These are phyloP conservation scores for Rubus idaeus DNA, from an alignment of 306 rosid species.

Conservation along the genomic window DNA sequence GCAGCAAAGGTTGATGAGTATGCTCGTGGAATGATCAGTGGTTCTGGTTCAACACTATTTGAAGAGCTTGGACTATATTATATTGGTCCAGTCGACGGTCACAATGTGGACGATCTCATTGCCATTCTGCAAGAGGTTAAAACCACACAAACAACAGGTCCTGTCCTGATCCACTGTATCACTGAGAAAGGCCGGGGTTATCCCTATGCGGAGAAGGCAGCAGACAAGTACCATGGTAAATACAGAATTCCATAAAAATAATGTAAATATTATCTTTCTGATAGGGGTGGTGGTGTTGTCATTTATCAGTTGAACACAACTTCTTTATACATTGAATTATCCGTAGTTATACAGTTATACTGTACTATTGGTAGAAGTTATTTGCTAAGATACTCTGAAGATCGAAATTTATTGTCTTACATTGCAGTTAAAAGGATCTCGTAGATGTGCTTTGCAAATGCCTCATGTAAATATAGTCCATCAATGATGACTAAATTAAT, in stretches of 20 bases:
- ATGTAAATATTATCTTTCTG: neutral
- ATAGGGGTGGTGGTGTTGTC: neutral
- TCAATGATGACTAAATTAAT: neutral
- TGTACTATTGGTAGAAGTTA: neutral
- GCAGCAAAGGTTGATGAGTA: conserved; percentile 98
- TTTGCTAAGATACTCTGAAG: neutral
- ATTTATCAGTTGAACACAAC: too few relatives aligned
- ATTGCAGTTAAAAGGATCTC: neutral
- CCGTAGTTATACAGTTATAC: too few relatives aligned
- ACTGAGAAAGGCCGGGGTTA: conserved; percentile 97
- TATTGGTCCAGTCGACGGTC: conserved; percentile 98
- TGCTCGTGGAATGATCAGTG: conserved; percentile 99
- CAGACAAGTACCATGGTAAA: conserved; percentile 93
- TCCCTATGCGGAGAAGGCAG: conserved; percentile 92
- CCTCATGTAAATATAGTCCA: neutral
- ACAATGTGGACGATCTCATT: conserved; percentile 86
- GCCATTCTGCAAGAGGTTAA: conserved; percentile 87
- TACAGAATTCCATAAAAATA: neutral
- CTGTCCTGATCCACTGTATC: conserved; percentile 84
- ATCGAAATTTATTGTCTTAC: neutral
- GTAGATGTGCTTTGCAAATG: neutral
- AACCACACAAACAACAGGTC: conserved; percentile 83
- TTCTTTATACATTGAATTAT: neutral
- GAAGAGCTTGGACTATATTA: conserved; percentile 99
- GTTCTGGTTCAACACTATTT: conserved; percentile 85